Conservation (phyloP, 139 green algal genomes). For the Asterochloris erici region DNA sequence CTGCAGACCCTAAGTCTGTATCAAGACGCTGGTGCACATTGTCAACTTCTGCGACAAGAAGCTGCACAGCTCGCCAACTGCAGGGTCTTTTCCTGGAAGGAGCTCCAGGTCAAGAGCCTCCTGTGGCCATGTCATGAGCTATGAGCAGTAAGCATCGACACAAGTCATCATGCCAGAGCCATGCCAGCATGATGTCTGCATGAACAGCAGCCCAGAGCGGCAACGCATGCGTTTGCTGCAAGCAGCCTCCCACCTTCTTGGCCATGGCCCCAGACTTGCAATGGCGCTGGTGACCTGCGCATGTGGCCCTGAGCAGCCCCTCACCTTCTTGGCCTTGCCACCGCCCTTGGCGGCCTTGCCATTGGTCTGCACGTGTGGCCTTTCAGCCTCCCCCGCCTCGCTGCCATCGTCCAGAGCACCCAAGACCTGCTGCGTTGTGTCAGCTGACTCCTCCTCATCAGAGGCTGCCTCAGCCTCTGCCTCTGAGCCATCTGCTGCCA, state of each 20-base stretch:
- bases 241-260: background rate
- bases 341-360: background rate
- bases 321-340: background rate
- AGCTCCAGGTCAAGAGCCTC: too few relatives aligned
- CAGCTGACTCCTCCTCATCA: background rate
- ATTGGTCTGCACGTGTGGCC: background rate
- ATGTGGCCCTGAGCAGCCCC: background rate
- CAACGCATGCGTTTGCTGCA: too few relatives aligned
- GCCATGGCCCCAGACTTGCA: background rate
- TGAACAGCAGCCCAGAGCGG: too few relatives aligned
- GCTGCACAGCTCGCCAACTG: too few relatives aligned
- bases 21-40: background rate
- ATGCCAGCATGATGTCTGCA: too few relatives aligned
- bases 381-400: constrained; percentile 9
- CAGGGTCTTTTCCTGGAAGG: too few relatives aligned
- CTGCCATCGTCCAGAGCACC: constrained; percentile 1
- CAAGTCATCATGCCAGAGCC: too few relatives aligned
- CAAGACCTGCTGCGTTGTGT: constrained; percentile 22
- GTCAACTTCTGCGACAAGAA: background rate
- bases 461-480: constrained; percentile 2
- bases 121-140: too few relatives aligned
- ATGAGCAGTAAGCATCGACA: too few relatives aligned
- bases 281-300: background rate
- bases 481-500: constrained; percentile 16
- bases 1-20: background rate